Base-by-base conservation (phyloP, 805 yeast genomes). In the Cyberlindnera saturnus region DNA sequence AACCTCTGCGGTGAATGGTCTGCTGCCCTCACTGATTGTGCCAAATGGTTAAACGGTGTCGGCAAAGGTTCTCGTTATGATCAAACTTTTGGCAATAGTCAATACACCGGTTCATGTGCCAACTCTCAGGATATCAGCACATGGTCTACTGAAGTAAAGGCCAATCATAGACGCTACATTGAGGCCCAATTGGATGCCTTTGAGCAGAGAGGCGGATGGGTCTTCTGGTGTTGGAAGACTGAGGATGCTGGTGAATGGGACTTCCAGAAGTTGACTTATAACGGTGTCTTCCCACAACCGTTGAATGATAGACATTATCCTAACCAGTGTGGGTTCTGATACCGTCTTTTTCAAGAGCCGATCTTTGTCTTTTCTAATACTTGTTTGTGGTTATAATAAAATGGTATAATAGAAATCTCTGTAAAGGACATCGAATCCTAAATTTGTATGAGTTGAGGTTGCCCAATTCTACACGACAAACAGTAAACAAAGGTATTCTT, bases 171-270 rank as follows among this genome's bases (percentile, higher is more conserved):
- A 63, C 73, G 68, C 54, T 88, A 72, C 60, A 71, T 89, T 40
- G 96, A 90, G 68, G 96, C 96, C 39, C 96, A 90, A 71, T 68
- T 90, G 58, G 96, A 90, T 60, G 87, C 96, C 2, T 82, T 72
- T 58, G 86, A 81, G 55, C 74, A 74, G 54, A 73, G 79, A 45
- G 75, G 71, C 31, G 98, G 98, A 29, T 90, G 96, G 96, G 76
- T 87, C 45, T 83, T 86, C 71, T 90, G 97, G 97, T 78, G 83
- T 62, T 89, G 87, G 83, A 90, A 89, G 72, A 85, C 96, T 23
- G 96, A 90, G 66, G 65, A 65, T 52, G 70, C 86, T 17, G 61
- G 82, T 42, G 96, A 90, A 62, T 90, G 97, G 97, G 96, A 86
- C 65, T 74, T 86, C 68, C 70, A 72, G 55, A 67, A 69, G 50